These are phyloP conservation scores for Stropharia rugosoannulata DNA, from an alignment of 768 basidiomycete species.

Conservation along the genomic window DNA sequence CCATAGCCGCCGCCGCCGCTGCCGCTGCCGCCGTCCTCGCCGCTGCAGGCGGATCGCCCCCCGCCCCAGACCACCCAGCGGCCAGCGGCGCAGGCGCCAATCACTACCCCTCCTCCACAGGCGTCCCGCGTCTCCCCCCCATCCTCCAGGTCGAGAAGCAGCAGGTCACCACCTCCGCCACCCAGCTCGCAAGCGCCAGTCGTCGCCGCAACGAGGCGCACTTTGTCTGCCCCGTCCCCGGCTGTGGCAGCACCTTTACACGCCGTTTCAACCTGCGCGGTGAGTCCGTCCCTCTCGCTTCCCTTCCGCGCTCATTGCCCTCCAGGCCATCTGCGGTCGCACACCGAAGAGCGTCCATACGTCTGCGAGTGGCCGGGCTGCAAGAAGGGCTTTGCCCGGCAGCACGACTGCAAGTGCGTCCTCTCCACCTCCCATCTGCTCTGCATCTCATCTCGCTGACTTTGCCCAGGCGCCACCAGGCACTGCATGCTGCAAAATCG, in stretches of 20 bases:
- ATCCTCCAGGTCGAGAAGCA: constrained; percentile 92
- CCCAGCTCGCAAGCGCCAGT: constrained; percentile 88
- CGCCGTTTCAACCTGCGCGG: constrained; percentile 87
- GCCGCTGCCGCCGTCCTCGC: constrained; percentile 21
- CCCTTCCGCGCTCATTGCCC: constrained; percentile 10
- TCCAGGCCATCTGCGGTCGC: constrained; percentile 87
- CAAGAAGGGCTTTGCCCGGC: constrained; percentile 91
- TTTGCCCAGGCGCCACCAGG: constrained; percentile 75
- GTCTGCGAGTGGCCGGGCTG: constrained; percentile 93
- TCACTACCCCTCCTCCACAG: constrained; percentile 52
- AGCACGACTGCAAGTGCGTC: constrained; percentile 95
- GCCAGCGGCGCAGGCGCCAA: constrained; percentile 49
- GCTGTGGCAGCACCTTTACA: constrained; percentile 97
- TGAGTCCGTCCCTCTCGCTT: constrained; percentile 24
- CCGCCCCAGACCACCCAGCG: constrained; percentile 25
- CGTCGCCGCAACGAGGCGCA: constrained; percentile 88
- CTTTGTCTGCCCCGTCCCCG: constrained; percentile 91
- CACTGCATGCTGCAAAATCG: constrained; percentile 81
- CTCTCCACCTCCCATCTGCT: constrained; percentile 5
- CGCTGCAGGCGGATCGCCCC: constrained; percentile 35
- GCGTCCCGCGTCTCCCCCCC: constrained; percentile 66
- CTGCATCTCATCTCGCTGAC: constrained; percentile 6
- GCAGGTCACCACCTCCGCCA: constrained; percentile 93
- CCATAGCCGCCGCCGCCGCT: constrained; percentile 38
- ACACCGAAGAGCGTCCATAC: constrained; percentile 94